phyloP scores from a whole-genome alignment of 2,329 filamentous ascomycete species.

The Colletotrichum sp. region DNA sequence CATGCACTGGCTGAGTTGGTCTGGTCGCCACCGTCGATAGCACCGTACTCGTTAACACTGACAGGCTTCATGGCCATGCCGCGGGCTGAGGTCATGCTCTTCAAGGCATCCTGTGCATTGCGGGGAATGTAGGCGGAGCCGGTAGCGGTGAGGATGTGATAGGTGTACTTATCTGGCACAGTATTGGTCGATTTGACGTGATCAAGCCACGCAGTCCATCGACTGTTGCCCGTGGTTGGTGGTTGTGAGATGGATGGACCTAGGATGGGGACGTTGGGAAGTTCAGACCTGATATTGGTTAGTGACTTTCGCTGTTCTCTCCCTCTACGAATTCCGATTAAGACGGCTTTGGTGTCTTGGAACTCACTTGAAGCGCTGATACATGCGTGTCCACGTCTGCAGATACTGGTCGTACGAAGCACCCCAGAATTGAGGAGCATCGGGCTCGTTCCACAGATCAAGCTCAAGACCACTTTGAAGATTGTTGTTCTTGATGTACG shows the following conservation, averaged over 20 bases:
- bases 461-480: not conserved
- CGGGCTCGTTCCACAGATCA: slow-evolving; percentile 20
- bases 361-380: not conserved
- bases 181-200: not conserved
- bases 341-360: not conserved
- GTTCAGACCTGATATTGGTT: not conserved
- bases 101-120: not conserved
- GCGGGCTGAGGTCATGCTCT: not conserved
- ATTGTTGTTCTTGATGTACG: not conserved
- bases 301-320: not conserved
- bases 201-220: not conserved
- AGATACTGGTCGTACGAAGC: slow-evolving; percentile 10
- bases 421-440: slow-evolving; percentile 8
- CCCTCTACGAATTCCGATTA: no score
- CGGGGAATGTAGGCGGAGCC: not conserved
- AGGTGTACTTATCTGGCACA: not conserved
- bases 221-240: not conserved
- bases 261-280: not conserved
- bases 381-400: slow-evolving; percentile 5
- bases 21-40: not conserved
- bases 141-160: not conserved
- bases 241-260: not conserved
- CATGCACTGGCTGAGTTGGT: not conserved
- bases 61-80: not conserved
- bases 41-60: not conserved